Base-by-base conservation (phyloP, 2,329 filamentous ascomycete species). In the Conoideocrella luteorostrata region DNA sequence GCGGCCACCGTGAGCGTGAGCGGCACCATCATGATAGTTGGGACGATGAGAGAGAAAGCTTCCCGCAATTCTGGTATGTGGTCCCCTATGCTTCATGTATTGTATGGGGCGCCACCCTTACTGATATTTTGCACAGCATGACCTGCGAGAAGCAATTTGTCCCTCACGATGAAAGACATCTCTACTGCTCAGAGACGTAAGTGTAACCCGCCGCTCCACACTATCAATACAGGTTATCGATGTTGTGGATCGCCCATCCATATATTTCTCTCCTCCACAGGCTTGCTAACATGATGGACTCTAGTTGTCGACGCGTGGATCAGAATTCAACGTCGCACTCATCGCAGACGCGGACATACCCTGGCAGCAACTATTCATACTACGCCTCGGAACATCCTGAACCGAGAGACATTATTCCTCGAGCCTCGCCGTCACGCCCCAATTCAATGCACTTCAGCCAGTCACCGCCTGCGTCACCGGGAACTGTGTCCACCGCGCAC, bases 111-210 rank as follows among this genome's bases (percentile, higher is more conserved):
- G 4, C 10, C 10, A 4, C 17, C 10, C 44, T 41, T 10, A 35
- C 21, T 22, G 7, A 11, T 23, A 17, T 26, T 13, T 20, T 38
- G 44, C n/a, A 47, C 54, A 83, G 79, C 62, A 82, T 82, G 78
- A 75, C 72, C 9, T 83, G 79, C 60, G 79, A 82, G 59, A 82
- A 82, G 64, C 78, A 82, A 62, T 82, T 82, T 58, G 62, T 79
- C 20, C 71, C 77, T 39, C 67, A 71, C 32, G 74, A 78, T 55
- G 77, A 77, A 52, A 74, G 69, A 49, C 69, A 71, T 48, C 61
- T 82, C 34, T 83, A 82, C 65, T 83, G 79, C 62, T 82, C 79
- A 29, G 77, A 82, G 56, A 63, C 68, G 77, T 81, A 70, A 64
- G 77, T 69, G 46, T 23, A 29, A 30, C 11, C 17, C 11, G 38